phyloP scores from a whole-genome alignment of 106 monocot genomes.

The Amphibolis antarctica region DNA sequence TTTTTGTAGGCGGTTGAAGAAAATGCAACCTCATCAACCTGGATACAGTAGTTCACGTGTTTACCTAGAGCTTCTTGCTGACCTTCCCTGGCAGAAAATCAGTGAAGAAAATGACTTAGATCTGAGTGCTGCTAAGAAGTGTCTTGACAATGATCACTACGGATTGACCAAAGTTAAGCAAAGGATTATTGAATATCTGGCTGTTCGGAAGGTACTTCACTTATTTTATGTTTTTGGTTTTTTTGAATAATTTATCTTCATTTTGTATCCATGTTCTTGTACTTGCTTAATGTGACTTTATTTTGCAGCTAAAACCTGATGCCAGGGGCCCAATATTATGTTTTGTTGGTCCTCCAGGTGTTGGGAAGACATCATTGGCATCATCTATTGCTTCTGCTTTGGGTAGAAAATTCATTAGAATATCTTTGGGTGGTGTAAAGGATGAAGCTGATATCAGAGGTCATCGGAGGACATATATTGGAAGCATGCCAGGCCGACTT shows the following conservation, averaged over 20 bases:
- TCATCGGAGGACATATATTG: conserved; percentile 93
- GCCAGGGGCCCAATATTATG: conserved; percentile 89
- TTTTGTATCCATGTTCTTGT: not conserved
- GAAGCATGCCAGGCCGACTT: conserved; percentile 99
- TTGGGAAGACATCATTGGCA: conserved; percentile 97
- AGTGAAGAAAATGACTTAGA: conserved; percentile 88
- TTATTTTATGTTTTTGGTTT: conserved; percentile 1
- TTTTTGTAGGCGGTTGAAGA: conserved; percentile 56
- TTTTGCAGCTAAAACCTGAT: conserved; percentile 98
- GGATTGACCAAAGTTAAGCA: conserved; percentile 94
- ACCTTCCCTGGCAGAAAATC: conserved; percentile 95
- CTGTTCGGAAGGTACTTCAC: conserved; percentile 73
- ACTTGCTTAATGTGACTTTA: conserved; percentile 1
- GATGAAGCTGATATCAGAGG: conserved; percentile 99
- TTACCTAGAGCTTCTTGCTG: conserved; percentile 87
- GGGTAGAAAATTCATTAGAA: conserved; percentile 82
- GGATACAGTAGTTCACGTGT: conserved; percentile 94
- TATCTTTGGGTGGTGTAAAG: conserved; percentile 96
- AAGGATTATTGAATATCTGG: conserved; percentile 94
- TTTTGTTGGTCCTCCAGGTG: conserved; percentile 99
- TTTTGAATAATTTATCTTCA: not conserved
- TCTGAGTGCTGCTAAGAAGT: conserved; percentile 78
- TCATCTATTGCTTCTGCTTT: conserved; percentile 94
- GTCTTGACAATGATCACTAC: conserved; percentile 84
- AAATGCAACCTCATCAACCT: conserved; percentile 99